Percentiles rank a stretch among this genome's conserved stretches.
These are phyloP conservation scores for Colletotrichum sp. DNA, from an alignment of 2,329 filamentous ascomycete genomes.

Conservation along the genomic window DNA sequence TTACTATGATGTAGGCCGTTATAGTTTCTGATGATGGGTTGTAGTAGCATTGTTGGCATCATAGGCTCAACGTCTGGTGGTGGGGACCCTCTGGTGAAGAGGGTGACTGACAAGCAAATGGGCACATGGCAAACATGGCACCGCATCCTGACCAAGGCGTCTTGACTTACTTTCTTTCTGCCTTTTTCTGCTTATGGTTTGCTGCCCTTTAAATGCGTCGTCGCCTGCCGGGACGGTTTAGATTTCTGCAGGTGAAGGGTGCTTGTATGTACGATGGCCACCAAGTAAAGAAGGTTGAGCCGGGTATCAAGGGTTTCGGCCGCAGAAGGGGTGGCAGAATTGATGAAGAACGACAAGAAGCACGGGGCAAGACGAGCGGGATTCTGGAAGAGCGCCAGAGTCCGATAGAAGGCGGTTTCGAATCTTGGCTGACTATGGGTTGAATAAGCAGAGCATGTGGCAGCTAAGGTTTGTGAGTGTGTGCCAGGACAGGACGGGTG, in stretches of 20 bases:
- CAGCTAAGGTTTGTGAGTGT: background rate
- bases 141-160: background rate
- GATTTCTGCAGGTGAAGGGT: background rate
- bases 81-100: background rate
- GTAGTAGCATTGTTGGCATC: background rate
- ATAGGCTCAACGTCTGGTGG: background rate
- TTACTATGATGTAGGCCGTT: background rate
- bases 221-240: background rate
- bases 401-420: conserved; percentile 16
- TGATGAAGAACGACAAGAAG: background rate
- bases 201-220: background rate
- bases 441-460: conserved; percentile 20
- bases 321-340: background rate
- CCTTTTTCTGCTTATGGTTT: background rate
- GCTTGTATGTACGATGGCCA: background rate
- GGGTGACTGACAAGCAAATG: background rate
- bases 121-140: background rate
- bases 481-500: background rate
- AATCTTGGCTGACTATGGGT: conserved; percentile 14
- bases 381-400: conserved; percentile 6
- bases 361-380: background rate
- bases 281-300: background rate
- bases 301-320: background rate
- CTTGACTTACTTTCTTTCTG: background rate
- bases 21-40: background rate